Conservation (phyloP, 225 moss, liverwort and hornwort species). For the Marchantia paleacea region DNA sequence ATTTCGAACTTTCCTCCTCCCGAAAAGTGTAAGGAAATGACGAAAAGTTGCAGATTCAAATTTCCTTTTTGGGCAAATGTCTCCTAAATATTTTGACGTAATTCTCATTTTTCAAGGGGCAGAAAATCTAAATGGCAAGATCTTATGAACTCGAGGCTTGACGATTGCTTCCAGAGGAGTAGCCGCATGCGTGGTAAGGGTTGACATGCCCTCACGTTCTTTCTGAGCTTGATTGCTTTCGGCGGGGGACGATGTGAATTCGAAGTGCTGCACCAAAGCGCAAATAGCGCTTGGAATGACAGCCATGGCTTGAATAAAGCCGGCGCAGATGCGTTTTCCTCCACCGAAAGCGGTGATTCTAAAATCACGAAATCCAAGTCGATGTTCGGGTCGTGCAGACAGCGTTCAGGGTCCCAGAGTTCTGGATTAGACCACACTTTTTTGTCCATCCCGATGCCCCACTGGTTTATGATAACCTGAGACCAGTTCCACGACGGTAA, state of each 20-base stretch:
- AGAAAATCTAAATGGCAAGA: neutral
- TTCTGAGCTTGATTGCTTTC: neutral
- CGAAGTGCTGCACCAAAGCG: neutral
- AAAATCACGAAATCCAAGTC: slow-evolving; percentile 57
- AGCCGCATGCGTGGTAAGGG: slow-evolving; percentile 55
- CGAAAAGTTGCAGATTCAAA: no score
- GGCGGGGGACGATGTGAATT: neutral
- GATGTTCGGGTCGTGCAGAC: slow-evolving; percentile 23
- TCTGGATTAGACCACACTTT: slow-evolving; percentile 54
- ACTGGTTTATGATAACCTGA: slow-evolving; percentile 41
- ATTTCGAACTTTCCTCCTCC: no score
- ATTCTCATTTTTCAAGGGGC: no score
- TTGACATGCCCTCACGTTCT: slow-evolving; percentile 12
- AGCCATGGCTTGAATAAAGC: slow-evolving; percentile 29
- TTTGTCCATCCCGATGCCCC: slow-evolving; percentile 41
- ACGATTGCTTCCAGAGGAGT: slow-evolving; percentile 8
- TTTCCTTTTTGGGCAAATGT: no score
- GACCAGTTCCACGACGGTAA: neutral
- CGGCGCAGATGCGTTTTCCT: slow-evolving; percentile 61
- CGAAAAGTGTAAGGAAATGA: no score
- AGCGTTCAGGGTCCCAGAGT: slow-evolving; percentile 48
- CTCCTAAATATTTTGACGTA: no score
- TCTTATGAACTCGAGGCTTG: neutral
- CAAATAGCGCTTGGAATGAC: neutral
- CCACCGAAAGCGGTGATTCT: slow-evolving; percentile 55